Conservation (phyloP, 2,329 filamentous ascomycete species). For the Talaromyces sp. region DNA sequence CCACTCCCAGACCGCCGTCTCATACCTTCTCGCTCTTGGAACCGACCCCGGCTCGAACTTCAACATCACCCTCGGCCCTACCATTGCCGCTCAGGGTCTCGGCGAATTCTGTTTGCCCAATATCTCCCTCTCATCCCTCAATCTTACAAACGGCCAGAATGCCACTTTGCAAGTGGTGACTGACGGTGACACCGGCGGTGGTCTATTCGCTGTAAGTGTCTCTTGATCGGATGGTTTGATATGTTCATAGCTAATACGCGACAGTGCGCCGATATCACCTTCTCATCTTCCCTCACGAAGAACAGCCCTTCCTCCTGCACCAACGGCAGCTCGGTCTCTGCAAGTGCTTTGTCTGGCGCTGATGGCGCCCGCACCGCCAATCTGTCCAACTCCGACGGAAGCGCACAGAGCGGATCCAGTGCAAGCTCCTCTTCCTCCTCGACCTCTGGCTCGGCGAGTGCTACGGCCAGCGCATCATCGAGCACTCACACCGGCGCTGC, state of each 20-base stretch:
- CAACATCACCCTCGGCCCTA: conserved; percentile 63
- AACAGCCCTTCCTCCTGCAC: conserved; percentile 50
- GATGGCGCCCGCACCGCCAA: conserved; percentile 44
- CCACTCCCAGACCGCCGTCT: conserved; percentile 51
- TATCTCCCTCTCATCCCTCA: conserved; percentile 45
- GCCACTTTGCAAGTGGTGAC: conserved; percentile 69
- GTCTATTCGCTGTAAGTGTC: conserved; percentile 61
- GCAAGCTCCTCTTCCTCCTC: conserved; percentile 11
- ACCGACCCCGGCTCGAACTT: conserved; percentile 57
- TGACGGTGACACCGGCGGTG: conserved; percentile 54
- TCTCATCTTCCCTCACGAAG: conserved; percentile 52
- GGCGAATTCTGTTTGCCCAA: conserved; percentile 64
- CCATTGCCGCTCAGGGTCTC: conserved; percentile 57
- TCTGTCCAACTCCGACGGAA: conserved; percentile 35
- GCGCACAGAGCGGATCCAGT: conserved; percentile 26
- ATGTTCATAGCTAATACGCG: neutral
- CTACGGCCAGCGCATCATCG: conserved; percentile 20
- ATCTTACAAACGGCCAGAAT: conserved; percentile 57
- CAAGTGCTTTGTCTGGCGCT: conserved; percentile 40
- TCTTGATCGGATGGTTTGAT: neutral
- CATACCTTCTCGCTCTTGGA: conserved; percentile 53
- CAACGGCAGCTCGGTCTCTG: conserved; percentile 56
- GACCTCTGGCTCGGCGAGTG: conserved; percentile 5
- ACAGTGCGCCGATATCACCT: conserved; percentile 70
- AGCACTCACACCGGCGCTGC: conserved; percentile 32